Evolutionary conservation across 495 filamentous ascomycete species (phyloP), one percentile per base, ranked within the genome.

Genomic region (Clavariopsis aquatica): DNA sequence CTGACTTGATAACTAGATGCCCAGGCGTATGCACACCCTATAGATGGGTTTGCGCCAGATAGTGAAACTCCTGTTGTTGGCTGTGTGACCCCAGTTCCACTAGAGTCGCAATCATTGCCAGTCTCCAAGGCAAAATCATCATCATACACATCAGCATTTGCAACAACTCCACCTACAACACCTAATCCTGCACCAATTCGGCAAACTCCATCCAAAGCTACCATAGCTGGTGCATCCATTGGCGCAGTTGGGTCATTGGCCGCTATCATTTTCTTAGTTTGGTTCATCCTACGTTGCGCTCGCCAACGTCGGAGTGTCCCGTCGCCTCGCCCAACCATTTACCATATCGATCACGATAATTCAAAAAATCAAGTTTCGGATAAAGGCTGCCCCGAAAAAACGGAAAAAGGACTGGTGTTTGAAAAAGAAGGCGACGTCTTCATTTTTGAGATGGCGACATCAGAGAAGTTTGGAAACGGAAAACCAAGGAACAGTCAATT

Each of bases 11-110:
- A 17, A 36, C 26, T 29, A 45, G 55, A 49, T 20, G 62, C 61
- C 26, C 54, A 65, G 46, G 62, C 62, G 1, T 65, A 60, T 28
- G 62, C 62, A 5, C 62, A 65, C 23, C 62, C 62, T 23, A 59
- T 65, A 31, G 62, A 65, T 26, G 62, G 62, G 1, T 65, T 57
- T 24, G 62, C 62, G 3, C 1, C 19, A 9, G 22, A 41, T 17
- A n/a, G 38, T 3, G 38, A 43, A 1, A 49, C 52, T 0, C 43
- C 54, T n/a, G 47, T 26, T 23, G 27, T 64, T 19, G 54, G 61
- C 22, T 64, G 61, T 20, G 6, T 38, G 5, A 43, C 51, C 5
- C 58, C 46, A 49, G 8, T 15, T 8, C 13, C 29, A 34, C 3
- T 20, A 13, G 4, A 34, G 12, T 34, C 31, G 12, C 6, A 5